phyloP scores from a whole-genome alignment of 371 early-diverging fungal genomes.

The Saksenaea vasiformis region DNA sequence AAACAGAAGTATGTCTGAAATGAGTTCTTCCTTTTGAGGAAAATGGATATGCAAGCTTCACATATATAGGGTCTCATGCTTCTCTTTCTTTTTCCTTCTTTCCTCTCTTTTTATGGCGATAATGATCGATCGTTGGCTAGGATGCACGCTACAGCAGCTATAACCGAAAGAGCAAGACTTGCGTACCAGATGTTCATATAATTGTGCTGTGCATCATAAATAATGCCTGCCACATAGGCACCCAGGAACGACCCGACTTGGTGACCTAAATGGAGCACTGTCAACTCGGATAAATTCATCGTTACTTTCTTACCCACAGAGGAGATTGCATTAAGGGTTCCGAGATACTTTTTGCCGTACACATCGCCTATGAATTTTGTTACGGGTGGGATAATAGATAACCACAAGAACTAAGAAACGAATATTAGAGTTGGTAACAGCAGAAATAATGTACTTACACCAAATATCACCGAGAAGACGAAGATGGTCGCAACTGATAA shows the following conservation, averaged over 20 bases:
- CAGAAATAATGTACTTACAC: slow-evolving; percentile 33
- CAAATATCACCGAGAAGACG: slow-evolving; percentile 56
- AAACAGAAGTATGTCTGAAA: too few relatives aligned
- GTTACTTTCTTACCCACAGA: slow-evolving; percentile 18
- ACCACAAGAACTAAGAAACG: slow-evolving; percentile 32
- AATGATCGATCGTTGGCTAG: slow-evolving; percentile 10
- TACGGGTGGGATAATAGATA: slow-evolving; percentile 48
- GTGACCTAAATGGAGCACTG: slow-evolving; percentile 25
- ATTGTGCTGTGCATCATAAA: slow-evolving; percentile 30
- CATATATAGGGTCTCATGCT: too few relatives aligned
- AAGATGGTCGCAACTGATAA: slow-evolving; percentile 24
- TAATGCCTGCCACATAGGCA: slow-evolving; percentile 38
- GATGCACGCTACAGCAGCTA: slow-evolving; percentile 26
- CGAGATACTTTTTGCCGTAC: slow-evolving; percentile 43
- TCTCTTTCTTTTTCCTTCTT: too few relatives aligned
- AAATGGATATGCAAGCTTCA: too few relatives aligned
- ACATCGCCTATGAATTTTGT: slow-evolving; percentile 38
- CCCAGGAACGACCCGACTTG: slow-evolving; percentile 43
- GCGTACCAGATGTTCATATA: slow-evolving; percentile 43
- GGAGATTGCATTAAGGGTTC: slow-evolving; percentile 36
- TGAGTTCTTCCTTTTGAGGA: too few relatives aligned
- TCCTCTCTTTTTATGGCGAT: neutral
- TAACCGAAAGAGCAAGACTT: slow-evolving; percentile 28
- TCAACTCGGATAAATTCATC: neutral
- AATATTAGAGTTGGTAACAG: neutral